phyloP scores from a whole-genome alignment of 768 basidiomycete species.

The Tylopilus rubrobrunneus region DNA sequence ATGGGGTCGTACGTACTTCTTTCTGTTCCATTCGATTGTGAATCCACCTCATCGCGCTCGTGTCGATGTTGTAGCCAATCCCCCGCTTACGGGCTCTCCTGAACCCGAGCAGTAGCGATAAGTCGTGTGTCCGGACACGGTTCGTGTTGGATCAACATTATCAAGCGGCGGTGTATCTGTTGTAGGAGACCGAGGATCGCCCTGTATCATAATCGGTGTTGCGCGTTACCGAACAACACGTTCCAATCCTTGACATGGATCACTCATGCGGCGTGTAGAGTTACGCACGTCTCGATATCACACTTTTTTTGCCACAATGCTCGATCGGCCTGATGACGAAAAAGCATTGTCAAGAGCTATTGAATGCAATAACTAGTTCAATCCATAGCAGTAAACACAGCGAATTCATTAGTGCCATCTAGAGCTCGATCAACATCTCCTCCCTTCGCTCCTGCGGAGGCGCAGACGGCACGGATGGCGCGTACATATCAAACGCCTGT shows the following conservation, averaged over 20 bases:
- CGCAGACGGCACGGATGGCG: slow-evolving; percentile 42
- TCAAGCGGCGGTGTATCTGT: too few species aligned
- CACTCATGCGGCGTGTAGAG: too few species aligned
- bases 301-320: background rate
- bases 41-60: too few species aligned
- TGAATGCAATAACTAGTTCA: background rate
- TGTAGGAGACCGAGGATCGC: too few species aligned
- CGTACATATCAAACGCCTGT: slow-evolving; percentile 49
- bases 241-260: too few species aligned
- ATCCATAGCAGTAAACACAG: background rate
- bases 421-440: slow-evolving; percentile 44
- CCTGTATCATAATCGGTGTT: too few species aligned
- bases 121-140: background rate
- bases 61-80: too few species aligned
- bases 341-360: background rate
- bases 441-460: slow-evolving; percentile 62
- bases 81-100: background rate
- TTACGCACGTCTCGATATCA: background rate
- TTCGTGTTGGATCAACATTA: background rate
- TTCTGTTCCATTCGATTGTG: too few species aligned
- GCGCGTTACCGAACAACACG: too few species aligned
- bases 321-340: background rate
- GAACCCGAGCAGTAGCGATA: background rate
- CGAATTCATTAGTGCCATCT: background rate
- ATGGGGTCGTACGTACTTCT: slow-evolving; percentile 42